Evolutionary conservation across 495 filamentous ascomycete species (phyloP).

Genomic region (Aspergillus campestris): DNA sequence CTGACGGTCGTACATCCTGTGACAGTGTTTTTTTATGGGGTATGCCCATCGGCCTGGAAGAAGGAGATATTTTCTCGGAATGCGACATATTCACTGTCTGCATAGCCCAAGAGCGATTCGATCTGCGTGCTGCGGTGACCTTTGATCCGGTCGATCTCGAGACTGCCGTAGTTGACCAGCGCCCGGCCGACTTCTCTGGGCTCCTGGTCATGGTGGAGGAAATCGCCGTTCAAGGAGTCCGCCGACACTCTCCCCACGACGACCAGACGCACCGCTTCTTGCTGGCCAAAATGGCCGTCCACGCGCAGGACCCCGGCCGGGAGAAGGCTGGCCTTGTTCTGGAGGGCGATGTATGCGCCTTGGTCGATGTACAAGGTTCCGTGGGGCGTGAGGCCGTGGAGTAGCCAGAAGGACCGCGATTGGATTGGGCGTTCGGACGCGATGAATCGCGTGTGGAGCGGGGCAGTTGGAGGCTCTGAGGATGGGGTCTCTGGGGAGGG

Average conservation of each 20-base stretch:
- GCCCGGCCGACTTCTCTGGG: slow-evolving; percentile 80
- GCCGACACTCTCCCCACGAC: slow-evolving; percentile 53
- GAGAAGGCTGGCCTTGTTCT: slow-evolving; percentile 77
- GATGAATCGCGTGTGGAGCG: slow-evolving; percentile 88
- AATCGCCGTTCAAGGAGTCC: slow-evolving; percentile 34
- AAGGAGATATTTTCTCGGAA: slow-evolving; percentile 82
- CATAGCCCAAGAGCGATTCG: slow-evolving; percentile 69
- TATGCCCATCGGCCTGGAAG: slow-evolving; percentile 33
- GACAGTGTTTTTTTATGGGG: too few species aligned
- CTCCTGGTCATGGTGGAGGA: slow-evolving; percentile 34
- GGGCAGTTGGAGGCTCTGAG: slow-evolving; percentile 26
- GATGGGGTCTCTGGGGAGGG: slow-evolving; percentile 13
- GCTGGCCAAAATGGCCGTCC: slow-evolving; percentile 77
- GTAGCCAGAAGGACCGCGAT: slow-evolving; percentile 92
- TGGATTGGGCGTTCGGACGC: slow-evolving; percentile 79
- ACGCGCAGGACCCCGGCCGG: slow-evolving; percentile 87
- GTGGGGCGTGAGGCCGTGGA: slow-evolving; percentile 86
- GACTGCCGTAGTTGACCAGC: slow-evolving; percentile 86
- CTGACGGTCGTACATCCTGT: too few species aligned
- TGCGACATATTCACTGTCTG: slow-evolving; percentile 91
- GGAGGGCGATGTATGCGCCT: slow-evolving; percentile 72
- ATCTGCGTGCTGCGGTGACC: slow-evolving; percentile 79
- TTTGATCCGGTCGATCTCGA: slow-evolving; percentile 75
- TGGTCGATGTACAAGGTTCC: slow-evolving; percentile 88
- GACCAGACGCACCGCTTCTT: slow-evolving; percentile 80